A percentile compares a stretch with the other conserved stretches of the same genome.
These are phyloP conservation scores for Punctularia strigosozonata DNA, from an alignment of 768 basidiomycete species.

Conservation along the genomic window DNA sequence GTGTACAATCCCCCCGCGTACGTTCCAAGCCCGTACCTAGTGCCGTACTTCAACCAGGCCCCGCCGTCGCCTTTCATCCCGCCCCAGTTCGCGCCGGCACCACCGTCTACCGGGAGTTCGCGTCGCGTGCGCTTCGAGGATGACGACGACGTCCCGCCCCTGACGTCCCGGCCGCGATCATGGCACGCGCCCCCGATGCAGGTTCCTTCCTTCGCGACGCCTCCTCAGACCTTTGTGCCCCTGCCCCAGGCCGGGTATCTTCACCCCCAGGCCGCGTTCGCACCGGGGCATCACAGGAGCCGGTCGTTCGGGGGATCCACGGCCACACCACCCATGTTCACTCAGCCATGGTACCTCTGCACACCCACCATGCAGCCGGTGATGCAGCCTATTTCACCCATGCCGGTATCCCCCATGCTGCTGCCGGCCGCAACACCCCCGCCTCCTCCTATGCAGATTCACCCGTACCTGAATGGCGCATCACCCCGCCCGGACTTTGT, in stretches of 20 bases:
- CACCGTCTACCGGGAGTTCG: neutral
- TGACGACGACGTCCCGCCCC: neutral
- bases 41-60: neutral
- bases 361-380: neutral
- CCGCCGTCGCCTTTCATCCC: neutral
- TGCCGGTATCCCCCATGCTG: neutral
- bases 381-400: neutral
- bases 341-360: neutral
- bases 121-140: constrained; percentile 1
- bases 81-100: neutral
- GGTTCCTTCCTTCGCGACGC: too few relatives aligned
- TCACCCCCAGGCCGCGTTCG: neutral
- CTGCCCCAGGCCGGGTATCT: neutral
- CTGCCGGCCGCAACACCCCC: neutral
- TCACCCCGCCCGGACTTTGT: constrained; percentile 30
- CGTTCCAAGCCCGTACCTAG: neutral
- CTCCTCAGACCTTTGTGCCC: neutral
- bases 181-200: too few relatives aligned
- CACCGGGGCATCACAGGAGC: too few relatives aligned
- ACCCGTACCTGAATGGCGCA: constrained; percentile 46
- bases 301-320: too few relatives aligned
- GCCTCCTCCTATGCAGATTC: constrained; percentile 18
- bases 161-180: neutral
- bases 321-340: too few relatives aligned
- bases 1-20: neutral